Evolutionary conservation across 2,329 filamentous ascomycete species (phyloP).

Genomic region (Pseudovirgaria hyperparasitica): DNA sequence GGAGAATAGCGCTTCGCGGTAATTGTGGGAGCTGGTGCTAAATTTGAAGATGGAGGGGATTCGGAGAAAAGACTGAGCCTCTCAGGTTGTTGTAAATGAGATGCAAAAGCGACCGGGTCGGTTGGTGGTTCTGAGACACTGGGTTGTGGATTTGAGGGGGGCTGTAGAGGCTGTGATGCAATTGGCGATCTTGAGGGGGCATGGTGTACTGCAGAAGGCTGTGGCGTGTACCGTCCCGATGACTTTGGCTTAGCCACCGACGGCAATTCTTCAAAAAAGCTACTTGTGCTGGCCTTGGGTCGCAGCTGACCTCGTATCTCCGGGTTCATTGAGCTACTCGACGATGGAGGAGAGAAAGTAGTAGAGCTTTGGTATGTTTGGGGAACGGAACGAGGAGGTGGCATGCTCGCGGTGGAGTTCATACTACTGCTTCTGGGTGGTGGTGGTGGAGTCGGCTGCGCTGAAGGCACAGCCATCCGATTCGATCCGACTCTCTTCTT

Average conservation of each 20-base stretch:
- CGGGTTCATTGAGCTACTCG: slow-evolving; percentile 22
- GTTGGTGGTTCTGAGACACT: slow-evolving; percentile 21
- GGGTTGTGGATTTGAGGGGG: no score
- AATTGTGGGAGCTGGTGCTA: slow-evolving; percentile 15
- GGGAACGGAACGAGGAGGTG: slow-evolving; percentile 12
- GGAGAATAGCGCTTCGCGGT: slow-evolving; percentile 35
- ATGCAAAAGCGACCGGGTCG: slow-evolving; percentile 12
- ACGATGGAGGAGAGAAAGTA: slow-evolving; percentile 27
- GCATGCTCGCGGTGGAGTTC: slow-evolving; percentile 16
- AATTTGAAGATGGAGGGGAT: slow-evolving; percentile 22
- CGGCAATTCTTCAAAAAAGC: slow-evolving; percentile 38
- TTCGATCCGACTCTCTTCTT: slow-evolving; percentile 40
- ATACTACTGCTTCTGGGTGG: slow-evolving; percentile 53
- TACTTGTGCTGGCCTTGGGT: slow-evolving; percentile 19
- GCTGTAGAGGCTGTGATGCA: no score
- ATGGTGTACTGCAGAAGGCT: slow-evolving; percentile 12
- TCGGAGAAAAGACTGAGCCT: slow-evolving; percentile 24
- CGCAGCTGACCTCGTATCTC: slow-evolving; percentile 14
- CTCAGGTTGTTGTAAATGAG: slow-evolving; percentile 29
- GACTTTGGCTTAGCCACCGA: slow-evolving; percentile 27
- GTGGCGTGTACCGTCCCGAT: slow-evolving; percentile 26
- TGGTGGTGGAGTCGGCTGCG: slow-evolving; percentile 36
- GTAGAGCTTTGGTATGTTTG: slow-evolving; percentile 18
- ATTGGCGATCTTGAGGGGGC: no score
- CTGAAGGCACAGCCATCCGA: slow-evolving; percentile 10